Conservation (phyloP, 768 basidiomycete species). For the Tylopilus plumbeoviolaceoides region DNA sequence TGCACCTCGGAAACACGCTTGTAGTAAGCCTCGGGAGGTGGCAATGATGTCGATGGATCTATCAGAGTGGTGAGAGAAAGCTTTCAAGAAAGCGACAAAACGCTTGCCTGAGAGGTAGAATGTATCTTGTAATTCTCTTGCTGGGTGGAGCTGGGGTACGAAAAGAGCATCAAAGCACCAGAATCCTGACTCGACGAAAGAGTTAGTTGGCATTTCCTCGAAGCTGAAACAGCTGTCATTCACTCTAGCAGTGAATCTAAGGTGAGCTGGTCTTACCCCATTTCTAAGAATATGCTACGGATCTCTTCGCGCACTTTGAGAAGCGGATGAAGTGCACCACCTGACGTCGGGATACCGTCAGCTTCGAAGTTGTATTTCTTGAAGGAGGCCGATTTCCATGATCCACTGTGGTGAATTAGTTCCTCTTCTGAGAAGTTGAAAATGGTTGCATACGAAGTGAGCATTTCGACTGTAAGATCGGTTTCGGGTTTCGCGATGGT, state of each 20-base stretch:
- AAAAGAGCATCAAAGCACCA: slow-evolving; percentile 99
- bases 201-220: slow-evolving; percentile 95
- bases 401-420: slow-evolving; percentile 52
- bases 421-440: background rate
- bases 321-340: slow-evolving; percentile 92
- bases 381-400: slow-evolving; percentile 91
- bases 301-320: slow-evolving; percentile 98
- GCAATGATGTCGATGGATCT: slow-evolving; percentile 78
- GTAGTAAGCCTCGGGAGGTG: slow-evolving; percentile 81
- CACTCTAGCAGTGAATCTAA: background rate
- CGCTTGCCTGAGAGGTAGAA: slow-evolving; percentile 89
- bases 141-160: slow-evolving; percentile 98
- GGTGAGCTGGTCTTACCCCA: slow-evolving; percentile 66
- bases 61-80: slow-evolving; percentile 6
- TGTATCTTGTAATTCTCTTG: slow-evolving; percentile 95
- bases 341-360: slow-evolving; percentile 82
- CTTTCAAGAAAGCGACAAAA: background rate
- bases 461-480: slow-evolving; percentile 93
- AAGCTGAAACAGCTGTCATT: slow-evolving; percentile 53
- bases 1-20: slow-evolving; percentile 80
- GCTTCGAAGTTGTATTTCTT: slow-evolving; percentile 99
- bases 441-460: slow-evolving; percentile 64
- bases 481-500: slow-evolving; percentile 92
- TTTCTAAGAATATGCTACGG: slow-evolving; percentile 95
- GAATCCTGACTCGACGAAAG: slow-evolving; percentile 96